Conservation (phyloP, 495 filamentous ascomycete genomes). For the Opeltia flavorubescens region DNA sequence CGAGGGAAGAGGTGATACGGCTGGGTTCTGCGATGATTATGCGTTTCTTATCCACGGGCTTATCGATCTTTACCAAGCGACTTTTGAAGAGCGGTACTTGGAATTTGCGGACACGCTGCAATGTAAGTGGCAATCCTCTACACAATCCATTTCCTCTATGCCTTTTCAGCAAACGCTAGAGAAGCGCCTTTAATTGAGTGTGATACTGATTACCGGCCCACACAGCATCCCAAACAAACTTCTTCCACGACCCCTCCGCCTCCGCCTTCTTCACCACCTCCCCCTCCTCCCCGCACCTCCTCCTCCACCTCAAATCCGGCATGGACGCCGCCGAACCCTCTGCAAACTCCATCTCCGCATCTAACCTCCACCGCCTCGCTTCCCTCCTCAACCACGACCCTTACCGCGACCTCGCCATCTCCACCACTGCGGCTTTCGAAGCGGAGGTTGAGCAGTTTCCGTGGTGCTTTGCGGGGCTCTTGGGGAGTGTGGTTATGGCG, state of each 20-base stretch:
- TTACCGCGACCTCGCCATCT: conserved; percentile 49
- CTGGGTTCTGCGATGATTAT: conserved; percentile 89
- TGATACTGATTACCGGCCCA: background rate
- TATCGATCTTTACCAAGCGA: conserved; percentile 77
- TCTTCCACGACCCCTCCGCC: conserved; percentile 47
- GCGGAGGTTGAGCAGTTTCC: conserved; percentile 86
- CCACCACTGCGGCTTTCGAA: conserved; percentile 73
- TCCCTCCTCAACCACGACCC: conserved; percentile 50
- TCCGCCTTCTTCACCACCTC: conserved; percentile 81
- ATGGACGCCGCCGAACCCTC: conserved; percentile 86
- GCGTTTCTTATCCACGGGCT: conserved; percentile 77
- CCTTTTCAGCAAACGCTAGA: background rate
- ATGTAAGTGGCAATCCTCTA: conserved; percentile 30
- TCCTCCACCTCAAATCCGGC: conserved; percentile 82
- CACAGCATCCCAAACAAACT: conserved; percentile 47
- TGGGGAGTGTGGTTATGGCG: conserved; percentile 53
- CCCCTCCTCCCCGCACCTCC: conserved; percentile 49
- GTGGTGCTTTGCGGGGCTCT: conserved; percentile 67
- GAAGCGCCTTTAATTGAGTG: no score
- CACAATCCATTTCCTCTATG: background rate
- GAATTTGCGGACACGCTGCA: conserved; percentile 76
- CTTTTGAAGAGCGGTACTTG: conserved; percentile 66
- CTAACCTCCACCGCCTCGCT: conserved; percentile 69
- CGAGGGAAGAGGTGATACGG: conserved; percentile 54
- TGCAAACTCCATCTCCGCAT: conserved; percentile 70